Conservation (phyloP, 345 rosid species). For the Lepidium africanum region DNA sequence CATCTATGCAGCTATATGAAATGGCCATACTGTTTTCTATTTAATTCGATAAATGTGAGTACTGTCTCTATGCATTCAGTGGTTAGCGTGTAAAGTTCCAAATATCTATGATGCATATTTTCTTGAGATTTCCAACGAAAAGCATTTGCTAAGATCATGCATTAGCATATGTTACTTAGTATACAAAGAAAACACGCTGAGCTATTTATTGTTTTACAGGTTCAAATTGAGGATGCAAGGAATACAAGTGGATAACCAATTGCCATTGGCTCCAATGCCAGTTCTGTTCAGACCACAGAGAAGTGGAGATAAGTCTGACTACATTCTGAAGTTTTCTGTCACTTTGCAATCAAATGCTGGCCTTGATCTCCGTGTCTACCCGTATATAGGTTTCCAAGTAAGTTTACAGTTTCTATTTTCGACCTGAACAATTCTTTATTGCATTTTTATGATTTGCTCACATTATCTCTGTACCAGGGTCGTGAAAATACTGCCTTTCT, state of each 20-base stretch:
- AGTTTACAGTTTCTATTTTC: conserved; percentile 16
- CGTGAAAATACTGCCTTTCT: conserved; percentile 79
- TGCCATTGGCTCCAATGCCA: conserved; percentile 90
- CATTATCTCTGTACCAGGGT: conserved; percentile 42
- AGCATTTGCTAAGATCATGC: conserved; percentile 10
- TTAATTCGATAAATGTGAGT: not conserved
- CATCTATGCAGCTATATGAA: not conserved
- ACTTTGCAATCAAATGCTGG: conserved; percentile 80
- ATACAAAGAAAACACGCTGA: not conserved
- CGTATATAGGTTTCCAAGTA: conserved; percentile 79
- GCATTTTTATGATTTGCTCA: not conserved
- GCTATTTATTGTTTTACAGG: conserved; percentile 34
- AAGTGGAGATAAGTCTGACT: conserved; percentile 57
- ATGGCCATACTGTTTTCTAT: not conserved
- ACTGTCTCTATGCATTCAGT: not conserved
- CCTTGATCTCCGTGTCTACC: conserved; percentile 71
- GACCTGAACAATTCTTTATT: not conserved
- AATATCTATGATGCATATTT: not conserved
- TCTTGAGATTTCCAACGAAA: not conserved
- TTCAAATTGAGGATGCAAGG: conserved; percentile 77
- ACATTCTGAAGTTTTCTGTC: conserved; percentile 70
- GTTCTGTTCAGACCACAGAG: conserved; percentile 95
- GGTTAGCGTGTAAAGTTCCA: conserved; percentile 1
- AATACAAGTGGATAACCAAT: conserved; percentile 92
- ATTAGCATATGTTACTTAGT: not conserved